Evolutionary conservation across 192 early-diverging fungal genomes (phyloP).

Genomic region (Coemansia sp.): DNA sequence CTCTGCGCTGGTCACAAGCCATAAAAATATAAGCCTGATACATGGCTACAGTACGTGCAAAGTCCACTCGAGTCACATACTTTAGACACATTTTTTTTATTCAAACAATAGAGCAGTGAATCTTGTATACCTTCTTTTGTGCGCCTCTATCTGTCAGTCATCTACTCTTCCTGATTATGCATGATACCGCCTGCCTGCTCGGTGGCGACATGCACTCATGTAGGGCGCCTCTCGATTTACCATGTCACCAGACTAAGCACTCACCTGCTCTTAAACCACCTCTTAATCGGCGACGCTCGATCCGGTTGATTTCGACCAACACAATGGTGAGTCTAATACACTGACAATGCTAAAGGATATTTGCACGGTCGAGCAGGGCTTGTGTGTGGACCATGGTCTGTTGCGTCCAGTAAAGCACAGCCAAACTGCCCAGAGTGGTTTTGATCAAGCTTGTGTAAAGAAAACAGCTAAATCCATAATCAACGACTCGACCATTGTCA

Average conservation of each 20-base stretch:
- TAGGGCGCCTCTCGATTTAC: not conserved
- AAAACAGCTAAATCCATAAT: constrained; percentile 3
- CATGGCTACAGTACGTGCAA: not conserved
- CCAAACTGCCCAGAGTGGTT: constrained; percentile 14
- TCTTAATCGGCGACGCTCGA: not conserved
- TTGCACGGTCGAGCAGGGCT: constrained; percentile 50
- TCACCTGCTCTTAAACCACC: not conserved
- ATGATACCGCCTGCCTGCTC: not conserved
- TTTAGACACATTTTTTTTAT: not conserved
- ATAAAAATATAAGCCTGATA: not conserved
- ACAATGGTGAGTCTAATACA: constrained; percentile 13
- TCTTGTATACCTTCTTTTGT: not conserved
- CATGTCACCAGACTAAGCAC: not conserved
- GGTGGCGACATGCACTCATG: not conserved
- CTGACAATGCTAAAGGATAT: constrained; percentile 45
- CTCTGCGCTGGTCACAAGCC: not conserved
- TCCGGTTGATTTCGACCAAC: not conserved
- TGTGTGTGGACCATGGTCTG: not conserved
- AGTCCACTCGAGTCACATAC: not conserved
- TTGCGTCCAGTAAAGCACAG: constrained; percentile 17
- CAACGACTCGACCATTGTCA: not conserved
- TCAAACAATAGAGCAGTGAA: not conserved
- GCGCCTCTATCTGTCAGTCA: not conserved
- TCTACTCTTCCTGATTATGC: not conserved
- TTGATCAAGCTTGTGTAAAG: constrained; percentile 13